phyloP scores from a whole-genome alignment of 2,329 filamentous ascomycete species.

The Aureobasidium mangrovei region DNA sequence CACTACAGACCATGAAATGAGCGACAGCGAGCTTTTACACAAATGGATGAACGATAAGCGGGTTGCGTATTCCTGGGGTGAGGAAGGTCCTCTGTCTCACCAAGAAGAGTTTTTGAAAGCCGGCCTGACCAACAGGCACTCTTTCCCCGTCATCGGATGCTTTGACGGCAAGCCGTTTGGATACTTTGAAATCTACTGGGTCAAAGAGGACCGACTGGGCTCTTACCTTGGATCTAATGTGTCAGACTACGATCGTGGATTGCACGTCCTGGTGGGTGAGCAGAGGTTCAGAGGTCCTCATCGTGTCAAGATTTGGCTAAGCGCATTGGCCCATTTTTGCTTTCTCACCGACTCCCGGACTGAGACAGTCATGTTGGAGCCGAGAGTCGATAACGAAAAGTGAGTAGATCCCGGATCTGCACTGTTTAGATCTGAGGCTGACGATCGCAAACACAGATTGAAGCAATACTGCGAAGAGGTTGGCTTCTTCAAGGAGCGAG shows the following conservation, averaged over 20 bases:
- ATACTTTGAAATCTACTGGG: constrained; percentile 98
- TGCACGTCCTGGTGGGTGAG: constrained; percentile 86
- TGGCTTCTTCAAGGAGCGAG: constrained; percentile 80
- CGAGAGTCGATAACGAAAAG: constrained; percentile 84
- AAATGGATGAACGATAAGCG: constrained; percentile 84
- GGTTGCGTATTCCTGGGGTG: constrained; percentile 78
- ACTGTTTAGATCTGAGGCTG: neutral
- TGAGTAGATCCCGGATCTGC: constrained; percentile 37
- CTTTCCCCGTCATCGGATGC: constrained; percentile 82
- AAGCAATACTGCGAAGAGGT: constrained; percentile 60
- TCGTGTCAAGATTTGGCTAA: constrained; percentile 71
- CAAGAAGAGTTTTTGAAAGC: constrained; percentile 60
- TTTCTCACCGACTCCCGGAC: constrained; percentile 71
- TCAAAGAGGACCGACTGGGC: constrained; percentile 79
- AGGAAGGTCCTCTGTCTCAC: constrained; percentile 44
- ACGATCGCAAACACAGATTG: constrained; percentile 41
- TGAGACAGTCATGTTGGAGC: constrained; percentile 75
- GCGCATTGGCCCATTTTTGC: constrained; percentile 78
- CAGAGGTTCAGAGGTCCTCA: constrained; percentile 79
- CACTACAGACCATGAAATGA: constrained; percentile 28
- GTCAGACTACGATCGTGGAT: constrained; percentile 74
- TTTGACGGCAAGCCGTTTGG: constrained; percentile 96
- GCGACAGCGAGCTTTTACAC: constrained; percentile 62
- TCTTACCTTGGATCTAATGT: constrained; percentile 55
- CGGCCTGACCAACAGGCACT: constrained; percentile 60